Evolutionary conservation across 345 rosid species (phyloP).

Genomic region (Mallotus nudiflorus): DNA sequence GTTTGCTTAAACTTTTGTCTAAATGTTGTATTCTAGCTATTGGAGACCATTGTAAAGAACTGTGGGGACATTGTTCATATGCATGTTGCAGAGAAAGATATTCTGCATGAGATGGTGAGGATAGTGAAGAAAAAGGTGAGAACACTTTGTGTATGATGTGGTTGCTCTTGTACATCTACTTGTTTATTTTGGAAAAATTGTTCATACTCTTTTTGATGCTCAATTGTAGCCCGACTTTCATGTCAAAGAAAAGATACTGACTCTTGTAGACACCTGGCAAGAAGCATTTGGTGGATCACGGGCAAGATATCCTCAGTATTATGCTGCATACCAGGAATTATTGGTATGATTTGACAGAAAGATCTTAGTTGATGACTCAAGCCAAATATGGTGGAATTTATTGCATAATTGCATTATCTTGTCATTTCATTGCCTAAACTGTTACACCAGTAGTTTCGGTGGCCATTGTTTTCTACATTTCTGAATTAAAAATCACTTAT

Average conservation of each 20-base stretch:
- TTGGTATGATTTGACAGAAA: constrained; percentile 56
- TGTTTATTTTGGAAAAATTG: constrained; percentile 22
- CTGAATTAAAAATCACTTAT: constrained; percentile 20
- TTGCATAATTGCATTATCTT: constrained; percentile 3
- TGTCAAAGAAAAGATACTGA: constrained; percentile 93
- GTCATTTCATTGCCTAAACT: not conserved
- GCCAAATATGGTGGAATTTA: constrained; percentile 4
- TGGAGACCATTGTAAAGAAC: constrained; percentile 96
- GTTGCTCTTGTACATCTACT: constrained; percentile 6
- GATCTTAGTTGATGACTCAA: constrained; percentile 15
- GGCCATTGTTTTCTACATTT: not conserved
- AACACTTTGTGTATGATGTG: constrained; percentile 16
- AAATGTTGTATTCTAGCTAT: constrained; percentile 50
- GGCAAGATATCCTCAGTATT: constrained; percentile 98
- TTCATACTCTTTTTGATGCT: constrained; percentile 34
- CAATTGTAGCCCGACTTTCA: constrained; percentile 71
- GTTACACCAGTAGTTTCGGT: constrained; percentile 3
- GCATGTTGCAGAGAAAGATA: constrained; percentile 98
- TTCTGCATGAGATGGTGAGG: constrained; percentile 95
- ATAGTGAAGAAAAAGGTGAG: constrained; percentile 90
- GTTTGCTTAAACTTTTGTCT: constrained; percentile 22
- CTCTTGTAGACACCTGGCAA: constrained; percentile 96
- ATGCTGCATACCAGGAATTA: constrained; percentile 94
- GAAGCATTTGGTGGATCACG: constrained; percentile 98
- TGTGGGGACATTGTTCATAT: constrained; percentile 99